A percentile compares a stretch with the other conserved stretches of the same genome.
phyloP scores from a whole-genome alignment of 2,329 filamentous ascomycete species.

The Aspergillus ustus region DNA sequence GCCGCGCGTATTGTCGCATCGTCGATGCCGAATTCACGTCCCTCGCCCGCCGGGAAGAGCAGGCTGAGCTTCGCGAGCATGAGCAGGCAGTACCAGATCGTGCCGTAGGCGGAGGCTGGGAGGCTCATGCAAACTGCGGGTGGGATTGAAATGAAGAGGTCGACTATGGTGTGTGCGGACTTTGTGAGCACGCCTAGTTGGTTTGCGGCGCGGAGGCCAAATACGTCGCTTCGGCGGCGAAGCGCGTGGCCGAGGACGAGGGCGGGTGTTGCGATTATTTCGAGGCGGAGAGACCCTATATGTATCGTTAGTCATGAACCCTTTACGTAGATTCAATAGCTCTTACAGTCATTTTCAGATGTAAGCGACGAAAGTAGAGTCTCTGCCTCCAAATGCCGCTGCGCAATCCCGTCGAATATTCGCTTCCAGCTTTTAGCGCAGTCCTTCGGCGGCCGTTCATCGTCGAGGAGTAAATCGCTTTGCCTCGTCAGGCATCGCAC shows the following conservation, averaged over 20 bases:
- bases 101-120: conserved; percentile 10
- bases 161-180: conserved; percentile 8
- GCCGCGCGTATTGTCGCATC: not conserved
- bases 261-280: conserved; percentile 5
- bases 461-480: not conserved
- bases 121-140: conserved; percentile 2
- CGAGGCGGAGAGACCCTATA: conserved; percentile 12
- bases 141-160: conserved; percentile 8
- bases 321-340: not conserved
- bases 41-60: conserved; percentile 6
- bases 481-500: not conserved
- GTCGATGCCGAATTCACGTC: not conserved
- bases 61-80: conserved; percentile 16
- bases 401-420: not conserved
- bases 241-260: conserved; percentile 17
- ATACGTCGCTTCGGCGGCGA: not conserved
- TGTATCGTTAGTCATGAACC: not conserved
- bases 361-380: not conserved
- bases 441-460: not conserved
- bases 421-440: not conserved
- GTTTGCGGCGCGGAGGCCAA: conserved; percentile 6
- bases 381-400: not conserved
- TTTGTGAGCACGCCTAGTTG: conserved; percentile 5
- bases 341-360: not conserved
- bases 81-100: conserved; percentile 19